Evolutionary conservation across 2,329 filamentous ascomycete species (phyloP).

Genomic region (Chaetothyriales sp.): DNA sequence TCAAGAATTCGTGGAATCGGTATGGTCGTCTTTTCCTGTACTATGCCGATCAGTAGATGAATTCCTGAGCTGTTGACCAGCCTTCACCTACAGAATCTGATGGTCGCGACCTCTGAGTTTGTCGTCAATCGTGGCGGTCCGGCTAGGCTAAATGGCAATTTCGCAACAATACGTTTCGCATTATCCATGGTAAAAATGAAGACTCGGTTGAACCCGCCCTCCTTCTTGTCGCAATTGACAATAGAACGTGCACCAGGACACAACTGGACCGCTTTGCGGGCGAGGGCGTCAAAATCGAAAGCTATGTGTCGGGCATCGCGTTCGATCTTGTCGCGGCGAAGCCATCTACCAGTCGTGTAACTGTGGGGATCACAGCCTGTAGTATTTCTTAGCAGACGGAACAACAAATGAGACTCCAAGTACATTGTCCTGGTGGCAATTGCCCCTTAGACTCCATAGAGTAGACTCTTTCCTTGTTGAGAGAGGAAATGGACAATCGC

Average conservation of each 20-base stretch:
- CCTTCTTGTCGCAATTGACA: neutral
- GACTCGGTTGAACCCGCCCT: neutral
- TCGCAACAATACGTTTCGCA: neutral
- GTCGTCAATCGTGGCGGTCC: neutral
- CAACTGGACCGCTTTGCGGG: neutral
- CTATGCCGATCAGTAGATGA: neutral
- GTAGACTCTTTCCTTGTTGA: too few relatives aligned
- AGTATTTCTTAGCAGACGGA: too few relatives aligned
- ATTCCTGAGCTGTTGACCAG: neutral
- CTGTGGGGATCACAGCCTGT: neutral
- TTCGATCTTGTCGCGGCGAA: neutral
- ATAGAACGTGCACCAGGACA: neutral
- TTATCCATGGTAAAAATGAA: neutral
- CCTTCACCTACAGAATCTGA: neutral
- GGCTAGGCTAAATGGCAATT: neutral
- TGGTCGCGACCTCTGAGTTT: neutral
- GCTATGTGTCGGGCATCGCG: neutral
- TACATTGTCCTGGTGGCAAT: too few relatives aligned
- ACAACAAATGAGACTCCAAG: too few relatives aligned
- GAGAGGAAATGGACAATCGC: too few relatives aligned
- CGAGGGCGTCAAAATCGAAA: neutral
- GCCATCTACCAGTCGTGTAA: neutral
- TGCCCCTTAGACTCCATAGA: too few relatives aligned
- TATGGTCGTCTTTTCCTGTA: neutral
- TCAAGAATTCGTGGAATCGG: slow-evolving; percentile 11